Base-by-base conservation (phyloP, 2,329 filamentous ascomycete genomes). In the Huntiella abstrusa region DNA sequence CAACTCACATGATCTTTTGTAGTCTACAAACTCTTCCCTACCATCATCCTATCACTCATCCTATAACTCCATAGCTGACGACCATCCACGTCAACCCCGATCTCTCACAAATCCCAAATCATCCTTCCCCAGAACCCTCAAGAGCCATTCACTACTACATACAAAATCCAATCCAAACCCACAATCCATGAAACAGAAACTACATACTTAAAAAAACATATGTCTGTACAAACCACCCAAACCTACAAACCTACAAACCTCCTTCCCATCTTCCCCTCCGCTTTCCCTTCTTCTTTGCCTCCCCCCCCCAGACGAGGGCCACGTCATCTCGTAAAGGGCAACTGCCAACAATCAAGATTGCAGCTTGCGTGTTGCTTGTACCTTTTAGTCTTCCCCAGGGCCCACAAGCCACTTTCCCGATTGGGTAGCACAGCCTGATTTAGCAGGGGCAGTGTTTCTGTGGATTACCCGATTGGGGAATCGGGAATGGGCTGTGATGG, bases 331-430 rank as follows among this genome's bases (percentile, higher is more conserved):
- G 8, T 13, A 41, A 41, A 41, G 17, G 19, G 40, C 17, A 41
- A 41, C 40, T 41, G 22, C 16, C n/a, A 41, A 41, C 12, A 28
- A 32, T 41, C 40, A 41, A 41, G 40, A 41, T 41, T 41, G 12
- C 40, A 41, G 40, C 40, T 41, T 41, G 40, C 19, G 40, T 28
- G 40, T 41, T 41, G 40, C 40, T 19, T 41, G 40, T 15, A 41
- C 40, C 40, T 41, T 41, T 41, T 41, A 28, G 28, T 41, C 40
- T 28, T 28, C 22, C 6, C 22, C 22, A 28, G 22, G 22, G 22
- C 22, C 22, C n/a, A 28, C 22, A 28, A 28, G 22, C 22, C 22
- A 28, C 22, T 28, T 28, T 3, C 22, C 22, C 22, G 22, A 28
- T 28, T 28, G 4, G 22, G 22, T 28, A 28, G 22, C 22, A 28